phyloP scores from a whole-genome alignment of 805 yeast genomes.

The Middelhovenomyces tepae region DNA sequence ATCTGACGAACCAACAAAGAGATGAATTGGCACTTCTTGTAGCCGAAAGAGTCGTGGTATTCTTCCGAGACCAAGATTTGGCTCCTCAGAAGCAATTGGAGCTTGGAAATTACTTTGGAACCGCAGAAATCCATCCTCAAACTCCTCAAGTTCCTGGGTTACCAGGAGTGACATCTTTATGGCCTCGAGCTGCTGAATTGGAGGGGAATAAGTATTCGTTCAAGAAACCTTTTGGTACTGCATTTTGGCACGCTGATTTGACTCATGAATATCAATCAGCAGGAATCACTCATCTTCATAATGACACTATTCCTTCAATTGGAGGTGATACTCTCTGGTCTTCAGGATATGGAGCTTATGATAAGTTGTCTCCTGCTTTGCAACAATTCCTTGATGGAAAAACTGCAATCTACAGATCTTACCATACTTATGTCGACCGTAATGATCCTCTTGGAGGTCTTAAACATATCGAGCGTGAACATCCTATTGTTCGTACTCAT shows the following conservation, averaged over 20 bases:
- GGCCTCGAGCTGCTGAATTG: slow-evolving; percentile 29
- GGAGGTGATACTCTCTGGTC: slow-evolving; percentile 47
- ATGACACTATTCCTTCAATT: slow-evolving; percentile 45
- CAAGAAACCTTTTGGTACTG: not conserved
- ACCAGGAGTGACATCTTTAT: slow-evolving; percentile 35
- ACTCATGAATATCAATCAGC: slow-evolving; percentile 68
- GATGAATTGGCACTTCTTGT: slow-evolving; percentile 41
- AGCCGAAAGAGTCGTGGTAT: slow-evolving; percentile 42
- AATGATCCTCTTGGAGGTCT: slow-evolving; percentile 42
- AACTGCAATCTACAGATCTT: slow-evolving; percentile 54
- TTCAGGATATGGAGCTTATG: slow-evolving; percentile 44
- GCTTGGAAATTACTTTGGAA: slow-evolving; percentile 40
- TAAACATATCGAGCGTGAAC: slow-evolving; percentile 41
- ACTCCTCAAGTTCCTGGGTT: slow-evolving; percentile 30
- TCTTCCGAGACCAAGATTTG: slow-evolving; percentile 58
- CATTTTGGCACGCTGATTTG: slow-evolving; percentile 61
- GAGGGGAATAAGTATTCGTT: not conserved
- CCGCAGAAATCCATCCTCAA: slow-evolving; percentile 35
- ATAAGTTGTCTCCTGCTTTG: slow-evolving; percentile 39
- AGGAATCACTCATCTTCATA: slow-evolving; percentile 54
- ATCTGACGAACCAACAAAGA: slow-evolving; percentile 35
- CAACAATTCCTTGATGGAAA: slow-evolving; percentile 40
- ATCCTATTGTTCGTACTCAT: slow-evolving; percentile 50
- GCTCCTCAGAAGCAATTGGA: slow-evolving; percentile 34
- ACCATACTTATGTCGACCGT: slow-evolving; percentile 29